These are phyloP conservation scores for Gillenia trifoliata DNA, from an alignment of 306 rosid species.

Conservation along the genomic window DNA sequence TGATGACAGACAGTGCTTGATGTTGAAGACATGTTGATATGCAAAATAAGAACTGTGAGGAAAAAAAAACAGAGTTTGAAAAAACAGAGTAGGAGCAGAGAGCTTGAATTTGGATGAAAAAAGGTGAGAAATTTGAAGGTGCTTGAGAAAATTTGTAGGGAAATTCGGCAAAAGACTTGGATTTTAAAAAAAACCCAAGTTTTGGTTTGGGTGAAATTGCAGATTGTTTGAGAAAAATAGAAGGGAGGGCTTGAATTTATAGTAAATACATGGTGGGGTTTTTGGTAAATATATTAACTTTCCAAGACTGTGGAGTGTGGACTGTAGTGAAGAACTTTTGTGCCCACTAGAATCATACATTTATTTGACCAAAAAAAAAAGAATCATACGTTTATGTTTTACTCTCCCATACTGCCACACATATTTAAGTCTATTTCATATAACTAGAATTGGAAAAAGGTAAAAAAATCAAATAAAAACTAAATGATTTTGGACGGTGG, in stretches of 20 bases:
- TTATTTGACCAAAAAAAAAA: no score
- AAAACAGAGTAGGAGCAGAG: conserved; percentile 13
- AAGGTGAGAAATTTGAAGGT: background rate
- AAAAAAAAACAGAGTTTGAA: conserved; percentile 5
- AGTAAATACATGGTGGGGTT: conserved; percentile 23
- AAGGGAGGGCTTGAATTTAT: conserved; percentile 46
- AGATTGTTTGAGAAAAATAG: conserved; percentile 26
- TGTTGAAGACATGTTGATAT: conserved; percentile 34
- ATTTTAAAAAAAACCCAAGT: conserved; percentile 2
- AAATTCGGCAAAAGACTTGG: conserved; percentile 13
- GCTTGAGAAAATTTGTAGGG: background rate
- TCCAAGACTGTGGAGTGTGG: background rate
- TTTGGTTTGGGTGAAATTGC: conserved; percentile 19
- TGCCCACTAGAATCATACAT: conserved; percentile 3
- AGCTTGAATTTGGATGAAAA: conserved; percentile 8
- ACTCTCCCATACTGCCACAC: background rate
- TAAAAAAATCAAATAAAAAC: background rate
- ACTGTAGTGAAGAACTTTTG: background rate
- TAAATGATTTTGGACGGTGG: conserved; percentile 15
- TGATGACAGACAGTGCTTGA: conserved; percentile 34
- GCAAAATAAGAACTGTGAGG: background rate
- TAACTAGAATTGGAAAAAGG: background rate
- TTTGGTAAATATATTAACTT: background rate
- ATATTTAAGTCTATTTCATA: background rate
- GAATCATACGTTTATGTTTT: no score